A percentile compares a stretch with the other conserved stretches of the same genome.
Evolutionary conservation across 2,329 filamentous ascomycete genomes (phyloP).

Genomic region (Lachnellula suecica): DNA sequence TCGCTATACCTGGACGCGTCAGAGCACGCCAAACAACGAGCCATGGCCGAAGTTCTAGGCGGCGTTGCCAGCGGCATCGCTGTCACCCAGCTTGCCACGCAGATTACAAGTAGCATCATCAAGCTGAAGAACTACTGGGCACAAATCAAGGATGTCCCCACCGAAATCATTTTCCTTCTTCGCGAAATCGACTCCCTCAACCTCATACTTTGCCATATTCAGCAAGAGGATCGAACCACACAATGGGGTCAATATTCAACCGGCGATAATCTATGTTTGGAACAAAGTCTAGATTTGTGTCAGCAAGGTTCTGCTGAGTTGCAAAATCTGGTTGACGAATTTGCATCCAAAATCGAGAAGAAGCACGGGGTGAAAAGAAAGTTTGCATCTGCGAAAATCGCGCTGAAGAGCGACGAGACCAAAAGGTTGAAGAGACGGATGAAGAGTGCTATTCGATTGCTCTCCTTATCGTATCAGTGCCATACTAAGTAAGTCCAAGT

Average conservation of each 20-base stretch:
- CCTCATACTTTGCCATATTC: conserved; percentile 1
- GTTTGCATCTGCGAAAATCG: conserved; percentile 6
- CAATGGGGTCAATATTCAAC: background rate
- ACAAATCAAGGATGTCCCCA: conserved; percentile 12
- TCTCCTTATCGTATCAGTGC: conserved; percentile 7
- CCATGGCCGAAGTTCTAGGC: conserved; percentile 9
- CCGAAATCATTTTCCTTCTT: conserved; percentile 9
- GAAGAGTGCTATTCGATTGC: conserved; percentile 3
- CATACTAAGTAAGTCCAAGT: background rate
- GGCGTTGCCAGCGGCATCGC: conserved; percentile 7
- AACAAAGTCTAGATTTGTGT: conserved; percentile 1
- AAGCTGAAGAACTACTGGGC: conserved; percentile 12
- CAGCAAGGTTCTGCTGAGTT: background rate
- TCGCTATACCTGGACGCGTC: too few relatives aligned
- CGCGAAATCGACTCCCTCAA: conserved; percentile 11
- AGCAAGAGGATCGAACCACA: background rate
- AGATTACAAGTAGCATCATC: conserved; percentile 9
- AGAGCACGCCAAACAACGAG: background rate
- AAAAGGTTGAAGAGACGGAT: conserved; percentile 7
- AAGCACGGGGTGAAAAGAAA: conserved; percentile 1
- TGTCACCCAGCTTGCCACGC: background rate
- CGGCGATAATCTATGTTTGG: background rate
- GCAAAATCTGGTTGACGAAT: background rate
- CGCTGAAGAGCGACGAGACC: conserved; percentile 7
- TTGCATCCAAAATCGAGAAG: background rate